Base-by-base conservation (phyloP, 176 grass and related monocot species). In the Bonia amplexicaulis region DNA sequence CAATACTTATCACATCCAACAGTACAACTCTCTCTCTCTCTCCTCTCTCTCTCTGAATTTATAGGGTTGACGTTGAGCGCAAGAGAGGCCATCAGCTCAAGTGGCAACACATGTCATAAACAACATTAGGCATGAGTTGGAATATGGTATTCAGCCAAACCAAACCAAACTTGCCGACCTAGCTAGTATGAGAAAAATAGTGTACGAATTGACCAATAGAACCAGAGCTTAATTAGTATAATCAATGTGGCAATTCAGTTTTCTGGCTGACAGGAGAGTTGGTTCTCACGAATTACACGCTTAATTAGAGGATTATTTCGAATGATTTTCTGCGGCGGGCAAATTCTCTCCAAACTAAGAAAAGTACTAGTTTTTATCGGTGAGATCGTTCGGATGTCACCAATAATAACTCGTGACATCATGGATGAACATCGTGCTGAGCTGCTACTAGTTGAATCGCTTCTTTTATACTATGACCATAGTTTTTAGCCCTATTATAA, bases 81-180 rank as follows among this genome's bases (percentile, higher is more conserved):
- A 54, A 20, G 52, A 7, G 17, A 33, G 16, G 16, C 3, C 9
- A 25, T 68, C 35, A 31, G 9, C 9, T 57, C 22, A 33, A 82
- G 53, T 83, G 69, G 69, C 42, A 48, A 73, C 67, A 0, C 69
- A 73, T 42, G 55, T n/a, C 27, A 26, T 53, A 35, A 12, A 42
- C 1, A 37, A 75, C 48, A 55, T 37, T 74, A 35, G 15, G 7
- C 42, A 65, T 37, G 46, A 51, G 27, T 40, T 65, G 8, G 44
- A n/a, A 9, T 42, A 45, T 7, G 27, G n/a, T 41, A 69, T 55
- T 65, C 35, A 4, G 70, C 58, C 57, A 23, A 6, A 15, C 13
- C 22, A 12, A 62, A 60, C 69, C 20, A 17, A 84, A 74, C 58
- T 74, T 74, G 71, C 71, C 71, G 40, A 66, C 71, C 59, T 54